phyloP scores from a whole-genome alignment of 2,329 filamentous ascomycete genomes.

The Trichoderma simmonsii region DNA sequence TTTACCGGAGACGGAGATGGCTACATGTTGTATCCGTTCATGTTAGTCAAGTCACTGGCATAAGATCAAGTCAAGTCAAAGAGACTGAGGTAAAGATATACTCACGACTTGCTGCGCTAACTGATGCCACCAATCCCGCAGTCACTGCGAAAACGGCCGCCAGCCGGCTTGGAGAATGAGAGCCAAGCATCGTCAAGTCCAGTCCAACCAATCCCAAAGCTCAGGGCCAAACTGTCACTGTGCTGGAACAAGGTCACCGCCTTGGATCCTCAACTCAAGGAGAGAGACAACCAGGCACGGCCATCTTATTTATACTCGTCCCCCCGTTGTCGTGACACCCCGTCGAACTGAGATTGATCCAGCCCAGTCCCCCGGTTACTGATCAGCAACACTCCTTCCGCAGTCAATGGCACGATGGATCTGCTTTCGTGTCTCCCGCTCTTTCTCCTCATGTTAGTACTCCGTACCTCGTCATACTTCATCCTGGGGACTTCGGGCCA shows the following conservation, averaged over 20 bases:
- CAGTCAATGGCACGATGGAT: constrained; percentile 7
- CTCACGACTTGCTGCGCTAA: constrained; percentile 14
- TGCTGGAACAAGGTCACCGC: background rate
- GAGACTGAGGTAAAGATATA: background rate
- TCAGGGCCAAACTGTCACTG: background rate
- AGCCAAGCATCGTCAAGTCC: background rate
- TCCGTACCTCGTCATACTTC: background rate
- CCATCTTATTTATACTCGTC: constrained; percentile 11
- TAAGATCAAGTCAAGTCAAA: background rate
- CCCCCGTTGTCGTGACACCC: background rate
- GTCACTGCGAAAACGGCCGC: constrained; percentile 8
- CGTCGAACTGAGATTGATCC: background rate
- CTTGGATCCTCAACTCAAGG: background rate
- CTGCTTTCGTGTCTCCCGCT: background rate
- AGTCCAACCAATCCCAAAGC: background rate
- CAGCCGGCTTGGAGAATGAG: background rate
- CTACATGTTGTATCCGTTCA: constrained; percentile 23
- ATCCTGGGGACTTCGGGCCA: background rate
- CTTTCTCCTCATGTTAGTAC: background rate
- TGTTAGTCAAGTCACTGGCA: background rate
- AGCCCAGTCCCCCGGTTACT: background rate
- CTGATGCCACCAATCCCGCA: background rate
- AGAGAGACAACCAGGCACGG: background rate
- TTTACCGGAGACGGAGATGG: constrained; percentile 51
- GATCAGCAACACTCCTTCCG: constrained; percentile 9